A percentile compares a stretch with the other conserved stretches of the same genome.
These are phyloP conservation scores for Pneumocystis murina DNA, from an alignment of 1,139 yeast genomes.

Conservation along the genomic window DNA sequence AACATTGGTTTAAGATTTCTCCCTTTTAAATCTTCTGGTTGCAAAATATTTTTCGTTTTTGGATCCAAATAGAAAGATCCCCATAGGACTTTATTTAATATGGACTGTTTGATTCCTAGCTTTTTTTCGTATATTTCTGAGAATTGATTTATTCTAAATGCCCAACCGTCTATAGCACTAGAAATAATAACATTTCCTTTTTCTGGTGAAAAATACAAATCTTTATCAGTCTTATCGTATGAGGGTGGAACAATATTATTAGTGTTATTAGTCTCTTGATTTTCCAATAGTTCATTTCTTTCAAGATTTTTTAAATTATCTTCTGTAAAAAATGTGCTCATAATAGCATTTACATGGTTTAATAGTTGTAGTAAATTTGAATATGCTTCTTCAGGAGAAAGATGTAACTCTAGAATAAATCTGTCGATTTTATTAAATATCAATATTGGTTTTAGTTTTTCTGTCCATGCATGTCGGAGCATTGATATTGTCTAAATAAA, in stretches of 20 bases:
- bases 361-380: slow-evolving; percentile 59
- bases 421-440: slow-evolving; percentile 92
- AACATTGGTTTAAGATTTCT: slow-evolving; percentile 55
- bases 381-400: slow-evolving; percentile 77
- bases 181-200: slow-evolving; percentile 86
- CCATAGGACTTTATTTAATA: slow-evolving; percentile 80
- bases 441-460: slow-evolving; percentile 70
- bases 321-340: slow-evolving; percentile 86
- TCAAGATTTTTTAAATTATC: slow-evolving; percentile 55
- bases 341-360: slow-evolving; percentile 88
- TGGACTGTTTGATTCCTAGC: slow-evolving; percentile 68
- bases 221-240: slow-evolving; percentile 66
- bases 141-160: slow-evolving; percentile 78
- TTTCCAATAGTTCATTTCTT: slow-evolving; percentile 23
- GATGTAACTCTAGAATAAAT: slow-evolving; percentile 62
- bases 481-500: slow-evolving; percentile 72
- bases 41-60: slow-evolving; percentile 64
- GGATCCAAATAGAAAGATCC: slow-evolving; percentile 86
- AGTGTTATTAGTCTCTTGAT: slow-evolving; percentile 40
- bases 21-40: slow-evolving; percentile 40
- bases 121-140: slow-evolving; percentile 75
- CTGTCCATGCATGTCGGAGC: slow-evolving; percentile 89
- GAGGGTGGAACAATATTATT: slow-evolving; percentile 33
- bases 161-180: slow-evolving; percentile 96
- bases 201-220: slow-evolving; percentile 78